A percentile compares a stretch with the other conserved stretches of the same genome.
phyloP scores from a whole-genome alignment of 2,329 filamentous ascomycete species.

The Ophiostoma montium region DNA sequence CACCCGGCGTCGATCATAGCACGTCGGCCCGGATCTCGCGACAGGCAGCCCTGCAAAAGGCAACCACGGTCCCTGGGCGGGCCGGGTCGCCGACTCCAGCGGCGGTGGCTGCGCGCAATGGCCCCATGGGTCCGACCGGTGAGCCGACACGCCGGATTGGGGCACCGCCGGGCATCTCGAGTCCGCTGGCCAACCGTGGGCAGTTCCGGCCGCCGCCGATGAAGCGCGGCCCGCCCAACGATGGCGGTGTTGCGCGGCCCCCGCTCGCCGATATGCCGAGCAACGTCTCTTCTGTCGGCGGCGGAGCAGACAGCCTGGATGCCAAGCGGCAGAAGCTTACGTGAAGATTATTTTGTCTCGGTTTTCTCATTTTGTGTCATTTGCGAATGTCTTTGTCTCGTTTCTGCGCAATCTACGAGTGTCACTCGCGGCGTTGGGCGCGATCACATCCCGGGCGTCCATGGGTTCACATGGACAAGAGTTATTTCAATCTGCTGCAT shows the following conservation, averaged over 20 bases:
- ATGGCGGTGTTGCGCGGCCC: constrained; percentile 20
- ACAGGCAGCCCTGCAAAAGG: neutral
- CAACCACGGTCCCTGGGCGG: neutral
- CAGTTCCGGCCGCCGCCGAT: constrained; percentile 46
- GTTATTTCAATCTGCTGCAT: too few species aligned
- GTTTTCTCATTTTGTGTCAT: neutral
- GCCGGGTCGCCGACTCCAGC: neutral
- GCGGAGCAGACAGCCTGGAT: constrained; percentile 24
- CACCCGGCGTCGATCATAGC: constrained; percentile 70
- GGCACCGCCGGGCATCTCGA: constrained; percentile 37
- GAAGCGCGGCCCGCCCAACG: constrained; percentile 30
- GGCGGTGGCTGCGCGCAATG: constrained; percentile 2
- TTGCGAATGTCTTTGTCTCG: neutral
- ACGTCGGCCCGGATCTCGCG: constrained; percentile 32
- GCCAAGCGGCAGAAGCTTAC: constrained; percentile 35
- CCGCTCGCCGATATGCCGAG: constrained; percentile 37
- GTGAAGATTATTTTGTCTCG: neutral
- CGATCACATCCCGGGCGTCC: neutral
- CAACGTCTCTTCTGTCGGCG: constrained; percentile 22
- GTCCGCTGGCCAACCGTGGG: constrained; percentile 43
- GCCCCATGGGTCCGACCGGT: constrained; percentile 26
- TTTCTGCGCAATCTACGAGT: neutral
- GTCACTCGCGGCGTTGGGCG: too few species aligned
- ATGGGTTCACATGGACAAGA: too few species aligned
- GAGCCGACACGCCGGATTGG: constrained; percentile 36